Conservation (phyloP, 257 asterid species). For the Jacaranda copaia region DNA sequence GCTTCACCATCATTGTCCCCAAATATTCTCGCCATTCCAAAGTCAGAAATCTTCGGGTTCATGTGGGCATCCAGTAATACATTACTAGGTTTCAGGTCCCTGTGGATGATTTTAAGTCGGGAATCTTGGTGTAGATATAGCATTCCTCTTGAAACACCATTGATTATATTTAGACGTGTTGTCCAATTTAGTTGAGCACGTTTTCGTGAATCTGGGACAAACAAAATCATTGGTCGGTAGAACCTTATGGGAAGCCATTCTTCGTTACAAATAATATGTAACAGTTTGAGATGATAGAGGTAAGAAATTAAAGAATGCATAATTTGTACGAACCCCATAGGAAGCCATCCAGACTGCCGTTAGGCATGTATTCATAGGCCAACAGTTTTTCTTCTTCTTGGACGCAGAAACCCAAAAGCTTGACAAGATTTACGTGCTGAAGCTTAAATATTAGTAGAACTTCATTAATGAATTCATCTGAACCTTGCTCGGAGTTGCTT, state of each 20-base stretch:
- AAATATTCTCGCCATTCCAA: slow-evolving; percentile 41
- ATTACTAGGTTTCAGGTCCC: not conserved
- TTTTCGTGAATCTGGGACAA: slow-evolving; percentile 28
- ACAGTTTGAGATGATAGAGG: not conserved
- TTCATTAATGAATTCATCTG: slow-evolving; percentile 39
- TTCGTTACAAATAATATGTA: not conserved
- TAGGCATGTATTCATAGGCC: not conserved
- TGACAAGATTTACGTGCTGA: slow-evolving; percentile 39
- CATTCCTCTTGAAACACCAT: slow-evolving; percentile 31
- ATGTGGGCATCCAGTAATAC: slow-evolving; percentile 21
- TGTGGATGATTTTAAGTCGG: slow-evolving; percentile 32
- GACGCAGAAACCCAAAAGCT: slow-evolving; percentile 36
- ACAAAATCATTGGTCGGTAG: not conserved
- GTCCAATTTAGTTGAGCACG: slow-evolving; percentile 27
- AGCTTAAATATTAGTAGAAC: slow-evolving; percentile 31
- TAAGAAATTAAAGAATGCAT: not conserved
- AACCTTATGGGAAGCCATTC: not conserved
- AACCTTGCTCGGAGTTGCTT: slow-evolving; percentile 26
- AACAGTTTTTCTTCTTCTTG: slow-evolving; percentile 33
- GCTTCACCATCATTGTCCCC: slow-evolving; percentile 27
- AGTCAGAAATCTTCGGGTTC: slow-evolving; percentile 40
- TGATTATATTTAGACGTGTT: slow-evolving; percentile 25
- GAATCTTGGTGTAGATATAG: slow-evolving; percentile 39
- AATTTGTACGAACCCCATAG: slow-evolving; percentile 31
- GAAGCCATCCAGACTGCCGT: slow-evolving; percentile 34